Percentiles rank a stretch among this genome's conserved stretches.
Conservation (phyloP, 257 asterid species). For the Prunella vulgaris region DNA sequence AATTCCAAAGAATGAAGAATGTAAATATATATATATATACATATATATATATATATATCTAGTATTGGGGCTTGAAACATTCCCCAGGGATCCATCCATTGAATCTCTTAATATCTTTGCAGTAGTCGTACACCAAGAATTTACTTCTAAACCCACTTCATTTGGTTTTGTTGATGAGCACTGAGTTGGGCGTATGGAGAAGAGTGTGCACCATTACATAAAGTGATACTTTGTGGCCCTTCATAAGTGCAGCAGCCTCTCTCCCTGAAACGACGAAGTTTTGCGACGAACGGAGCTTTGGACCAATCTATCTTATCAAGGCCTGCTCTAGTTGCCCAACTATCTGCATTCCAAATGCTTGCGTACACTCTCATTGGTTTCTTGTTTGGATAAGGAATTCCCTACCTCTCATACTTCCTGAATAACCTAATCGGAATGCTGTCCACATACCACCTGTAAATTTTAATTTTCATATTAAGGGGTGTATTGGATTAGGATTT, state of each 20-base stretch:
- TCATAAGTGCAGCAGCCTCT: conserved; percentile 40
- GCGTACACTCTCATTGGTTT: conserved; percentile 62
- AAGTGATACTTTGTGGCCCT: conserved; percentile 24
- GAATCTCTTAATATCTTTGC: conserved; percentile 41
- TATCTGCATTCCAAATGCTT: conserved; percentile 84
- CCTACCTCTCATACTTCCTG: conserved; percentile 42
- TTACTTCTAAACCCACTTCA: conserved; percentile 42
- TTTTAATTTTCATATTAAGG: not conserved
- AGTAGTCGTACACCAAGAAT: conserved; percentile 59
- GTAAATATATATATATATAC: too few species aligned
- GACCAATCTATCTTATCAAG: conserved; percentile 61
- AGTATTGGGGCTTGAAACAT: conserved; percentile 43
- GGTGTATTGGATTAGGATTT: too few species aligned
- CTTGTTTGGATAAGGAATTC: conserved; percentile 55
- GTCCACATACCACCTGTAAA: conserved; percentile 70
- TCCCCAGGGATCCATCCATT: conserved; percentile 52
- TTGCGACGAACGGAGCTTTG: conserved; percentile 53
- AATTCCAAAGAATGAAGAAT: too few species aligned
- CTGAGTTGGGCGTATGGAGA: conserved; percentile 28
- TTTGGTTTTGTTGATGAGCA: conserved; percentile 24
- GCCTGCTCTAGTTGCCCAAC: conserved; percentile 84
- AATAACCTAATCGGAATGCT: conserved; percentile 60
- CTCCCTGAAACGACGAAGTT: conserved; percentile 38
- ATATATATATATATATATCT: not conserved
- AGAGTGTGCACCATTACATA: conserved; percentile 29